Conservation (phyloP, 2,329 filamentous ascomycete genomes). For the Beauveria sp. region DNA sequence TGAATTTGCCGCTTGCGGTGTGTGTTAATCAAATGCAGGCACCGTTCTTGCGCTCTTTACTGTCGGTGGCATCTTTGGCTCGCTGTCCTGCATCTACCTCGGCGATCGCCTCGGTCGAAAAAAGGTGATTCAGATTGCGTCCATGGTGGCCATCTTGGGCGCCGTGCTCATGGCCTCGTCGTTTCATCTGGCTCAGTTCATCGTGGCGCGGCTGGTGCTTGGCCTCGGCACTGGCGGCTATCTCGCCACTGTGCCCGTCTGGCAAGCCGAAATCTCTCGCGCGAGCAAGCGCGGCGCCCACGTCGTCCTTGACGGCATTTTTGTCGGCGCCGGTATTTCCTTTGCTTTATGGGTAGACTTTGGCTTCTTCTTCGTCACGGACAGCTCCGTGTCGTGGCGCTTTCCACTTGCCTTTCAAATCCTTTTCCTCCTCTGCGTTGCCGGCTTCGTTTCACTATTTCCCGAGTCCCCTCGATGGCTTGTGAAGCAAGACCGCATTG, state of each 20-base stretch:
- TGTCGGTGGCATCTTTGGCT: constrained; percentile 52
- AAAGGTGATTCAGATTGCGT: constrained; percentile 46
- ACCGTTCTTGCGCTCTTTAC: constrained; percentile 44
- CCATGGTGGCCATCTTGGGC: constrained; percentile 42
- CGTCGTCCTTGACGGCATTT: constrained; percentile 42
- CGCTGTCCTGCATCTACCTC: constrained; percentile 29
- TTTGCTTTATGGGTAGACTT: constrained; percentile 38
- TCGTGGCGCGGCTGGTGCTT: constrained; percentile 40
- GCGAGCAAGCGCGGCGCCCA: constrained; percentile 42
- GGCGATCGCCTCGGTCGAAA: constrained; percentile 53
- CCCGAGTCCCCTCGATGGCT: constrained; percentile 32
- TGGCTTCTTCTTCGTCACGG: constrained; percentile 26
- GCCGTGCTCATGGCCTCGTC: constrained; percentile 47
- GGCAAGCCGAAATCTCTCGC: constrained; percentile 44
- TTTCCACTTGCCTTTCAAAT: constrained; percentile 42
- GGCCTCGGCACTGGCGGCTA: constrained; percentile 46
- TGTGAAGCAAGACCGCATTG: constrained; percentile 23
- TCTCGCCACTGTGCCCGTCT: constrained; percentile 44
- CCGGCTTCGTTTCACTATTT: constrained; percentile 32
- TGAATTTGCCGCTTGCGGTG: neutral
- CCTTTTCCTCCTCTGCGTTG: constrained; percentile 36
- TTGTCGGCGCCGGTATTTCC: constrained; percentile 34
- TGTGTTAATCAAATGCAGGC: constrained; percentile 15
- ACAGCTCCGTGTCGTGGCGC: constrained; percentile 29
- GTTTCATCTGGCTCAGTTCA: constrained; percentile 27